phyloP scores from a whole-genome alignment of 208 protist genomes.

The Wallacemonas collosoma region DNA sequence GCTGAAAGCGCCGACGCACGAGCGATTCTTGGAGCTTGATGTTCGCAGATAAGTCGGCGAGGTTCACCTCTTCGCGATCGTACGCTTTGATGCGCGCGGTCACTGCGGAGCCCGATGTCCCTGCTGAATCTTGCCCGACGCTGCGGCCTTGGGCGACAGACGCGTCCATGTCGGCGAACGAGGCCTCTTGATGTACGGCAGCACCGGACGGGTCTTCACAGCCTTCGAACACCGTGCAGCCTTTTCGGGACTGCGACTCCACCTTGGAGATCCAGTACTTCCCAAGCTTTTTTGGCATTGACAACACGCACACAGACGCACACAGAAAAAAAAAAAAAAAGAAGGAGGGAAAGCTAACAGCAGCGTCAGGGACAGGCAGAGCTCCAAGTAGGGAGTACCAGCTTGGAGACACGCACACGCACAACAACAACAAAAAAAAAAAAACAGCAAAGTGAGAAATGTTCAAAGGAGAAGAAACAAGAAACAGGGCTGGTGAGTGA shows the following conservation, averaged over 20 bases:
- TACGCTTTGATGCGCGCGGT: conserved; percentile 11
- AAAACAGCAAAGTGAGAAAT: not conserved
- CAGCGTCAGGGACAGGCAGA: not conserved
- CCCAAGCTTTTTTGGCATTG: conserved; percentile 17
- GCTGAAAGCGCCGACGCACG: conserved; percentile 1
- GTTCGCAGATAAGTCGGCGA: not conserved
- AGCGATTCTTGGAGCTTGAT: conserved; percentile 17
- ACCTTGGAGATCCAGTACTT: conserved; percentile 28
- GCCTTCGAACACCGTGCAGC: conserved; percentile 26
- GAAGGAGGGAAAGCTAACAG: not conserved
- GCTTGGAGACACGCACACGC: conserved; percentile 5
- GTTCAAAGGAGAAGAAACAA: not conserved
- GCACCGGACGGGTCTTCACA: conserved; percentile 20
- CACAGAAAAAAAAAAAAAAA: conserved; percentile 16
- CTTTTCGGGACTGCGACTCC: not conserved
- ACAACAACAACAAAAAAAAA: conserved; percentile 6
- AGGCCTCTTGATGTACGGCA: not conserved
- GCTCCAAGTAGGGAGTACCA: not conserved
- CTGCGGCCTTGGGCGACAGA: not conserved
- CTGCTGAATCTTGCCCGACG: not conserved
- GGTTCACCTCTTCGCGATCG: not conserved
- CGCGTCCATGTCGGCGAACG: not conserved
- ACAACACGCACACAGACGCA: not conserved
- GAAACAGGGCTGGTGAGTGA: not conserved
- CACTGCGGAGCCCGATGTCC: not conserved